Evolutionary conservation across 1,284 basidiomycete genomes (phyloP).

Genomic region (Apiotrichum porosum): DNA sequence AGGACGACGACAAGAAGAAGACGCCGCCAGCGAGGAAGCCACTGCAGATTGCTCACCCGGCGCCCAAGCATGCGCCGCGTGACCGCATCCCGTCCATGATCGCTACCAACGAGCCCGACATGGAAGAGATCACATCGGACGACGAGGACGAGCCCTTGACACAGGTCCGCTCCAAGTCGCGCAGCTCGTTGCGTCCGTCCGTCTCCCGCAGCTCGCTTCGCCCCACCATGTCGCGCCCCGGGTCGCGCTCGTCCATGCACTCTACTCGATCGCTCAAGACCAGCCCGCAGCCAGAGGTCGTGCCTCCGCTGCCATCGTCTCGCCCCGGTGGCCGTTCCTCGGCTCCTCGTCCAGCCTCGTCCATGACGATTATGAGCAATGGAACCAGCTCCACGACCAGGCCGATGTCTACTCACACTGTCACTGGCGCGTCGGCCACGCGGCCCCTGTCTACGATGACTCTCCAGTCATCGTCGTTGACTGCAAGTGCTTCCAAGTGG

Average conservation of each 20-base stretch:
- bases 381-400: too few species aligned
- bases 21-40: conserved; percentile 2
- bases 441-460: too few species aligned
- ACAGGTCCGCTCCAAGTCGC: conserved; percentile 3
- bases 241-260: neutral
- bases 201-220: neutral
- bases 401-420: too few species aligned
- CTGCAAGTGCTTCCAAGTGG: conserved; percentile 15
- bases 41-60: conserved; percentile 2
- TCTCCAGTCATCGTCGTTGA: neutral
- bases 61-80: neutral
- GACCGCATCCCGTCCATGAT: neutral
- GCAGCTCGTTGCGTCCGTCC: neutral
- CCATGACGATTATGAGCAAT: too few species aligned
- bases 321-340: too few species aligned
- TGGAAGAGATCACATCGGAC: neutral
- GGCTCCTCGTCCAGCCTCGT: too few species aligned
- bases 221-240: neutral
- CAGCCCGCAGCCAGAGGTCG: neutral
- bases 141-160: conserved; percentile 6
- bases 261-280: neutral
- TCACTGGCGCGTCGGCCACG: too few species aligned
- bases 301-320: too few species aligned
- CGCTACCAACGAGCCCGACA: neutral
- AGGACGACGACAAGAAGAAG: conserved; percentile 12